Evolutionary conservation across 1,139 yeast species (phyloP).

Genomic region (Casaregolazyma suthepensis): DNA sequence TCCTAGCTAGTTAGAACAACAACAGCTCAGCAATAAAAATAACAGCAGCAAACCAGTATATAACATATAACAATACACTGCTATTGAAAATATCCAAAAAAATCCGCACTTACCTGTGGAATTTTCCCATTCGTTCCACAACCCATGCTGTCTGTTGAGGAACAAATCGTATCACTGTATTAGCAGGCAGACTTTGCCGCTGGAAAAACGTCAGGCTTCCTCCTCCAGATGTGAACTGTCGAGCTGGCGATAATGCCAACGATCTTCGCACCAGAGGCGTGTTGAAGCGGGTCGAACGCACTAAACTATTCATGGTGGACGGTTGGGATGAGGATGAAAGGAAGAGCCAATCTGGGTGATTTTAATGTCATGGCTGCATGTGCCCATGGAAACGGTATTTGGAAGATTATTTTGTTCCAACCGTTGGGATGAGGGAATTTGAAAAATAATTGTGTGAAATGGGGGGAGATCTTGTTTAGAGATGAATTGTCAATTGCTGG

Average conservation of each 20-base stretch:
- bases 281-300: background rate
- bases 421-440: background rate
- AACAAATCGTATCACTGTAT: constrained; percentile 69
- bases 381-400: background rate
- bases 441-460: background rate
- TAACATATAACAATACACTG: background rate
- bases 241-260: background rate
- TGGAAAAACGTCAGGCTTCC: constrained; percentile 55
- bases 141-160: constrained; percentile 93
- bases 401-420: background rate
- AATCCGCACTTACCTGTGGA: constrained; percentile 39
- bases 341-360: background rate
- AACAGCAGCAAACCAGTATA: no score
- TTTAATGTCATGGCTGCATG: background rate
- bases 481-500: background rate
- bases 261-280: background rate
- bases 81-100: background rate
- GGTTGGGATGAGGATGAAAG: background rate
- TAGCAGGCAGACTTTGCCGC: constrained; percentile 60
- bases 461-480: background rate
- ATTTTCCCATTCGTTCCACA: constrained; percentile 88
- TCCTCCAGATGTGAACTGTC: constrained; percentile 6
- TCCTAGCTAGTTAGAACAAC: constrained; percentile 26
- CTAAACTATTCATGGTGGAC: background rate
- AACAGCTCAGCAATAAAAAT: background rate